Conservation (phyloP, 2,329 filamentous ascomycete species). For the Teratosphaeria nubilosa region DNA sequence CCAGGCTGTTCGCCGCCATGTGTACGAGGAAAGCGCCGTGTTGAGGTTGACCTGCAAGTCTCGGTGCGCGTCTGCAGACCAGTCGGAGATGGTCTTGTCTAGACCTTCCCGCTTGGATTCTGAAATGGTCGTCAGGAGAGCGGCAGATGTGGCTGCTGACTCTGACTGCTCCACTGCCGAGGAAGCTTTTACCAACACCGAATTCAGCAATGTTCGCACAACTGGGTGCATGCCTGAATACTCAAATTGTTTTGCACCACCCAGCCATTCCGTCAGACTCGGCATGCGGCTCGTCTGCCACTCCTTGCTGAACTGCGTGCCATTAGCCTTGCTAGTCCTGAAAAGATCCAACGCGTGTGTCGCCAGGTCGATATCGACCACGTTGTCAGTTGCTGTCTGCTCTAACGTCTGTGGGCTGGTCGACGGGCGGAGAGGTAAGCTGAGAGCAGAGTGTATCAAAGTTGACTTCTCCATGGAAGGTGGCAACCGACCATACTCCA, state of each 20-base stretch:
- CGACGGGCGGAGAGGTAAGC: constrained; percentile 35
- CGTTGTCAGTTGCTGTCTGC: constrained; percentile 5
- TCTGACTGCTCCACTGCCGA: constrained; percentile 34
- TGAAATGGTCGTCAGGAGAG: constrained; percentile 26
- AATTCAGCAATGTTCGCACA: constrained; percentile 56
- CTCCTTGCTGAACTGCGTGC: constrained; percentile 23
- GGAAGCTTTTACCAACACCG: constrained; percentile 50
- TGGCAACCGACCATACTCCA: constrained; percentile 38
- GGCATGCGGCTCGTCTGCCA: constrained; percentile 26
- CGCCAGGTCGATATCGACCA: constrained; percentile 56
- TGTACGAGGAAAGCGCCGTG: constrained; percentile 60
- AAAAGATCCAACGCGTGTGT: constrained; percentile 47
- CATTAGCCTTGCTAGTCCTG: constrained; percentile 23
- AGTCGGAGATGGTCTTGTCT: constrained; percentile 51
- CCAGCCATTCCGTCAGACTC: constrained; percentile 18
- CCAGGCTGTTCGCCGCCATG: constrained; percentile 77
- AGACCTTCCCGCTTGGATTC: constrained; percentile 41
- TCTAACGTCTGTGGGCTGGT: constrained; percentile 3
- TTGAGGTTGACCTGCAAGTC: constrained; percentile 76
- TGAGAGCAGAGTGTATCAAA: constrained; percentile 47
- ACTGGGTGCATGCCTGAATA: constrained; percentile 50
- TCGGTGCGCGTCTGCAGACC: constrained; percentile 71
- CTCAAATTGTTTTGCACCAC: constrained; percentile 20
- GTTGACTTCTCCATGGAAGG: constrained; percentile 21
- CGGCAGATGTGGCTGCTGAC: constrained; percentile 20